phyloP scores from a whole-genome alignment of 208 protist genomes.

The Herpetomonas tarakana region DNA sequence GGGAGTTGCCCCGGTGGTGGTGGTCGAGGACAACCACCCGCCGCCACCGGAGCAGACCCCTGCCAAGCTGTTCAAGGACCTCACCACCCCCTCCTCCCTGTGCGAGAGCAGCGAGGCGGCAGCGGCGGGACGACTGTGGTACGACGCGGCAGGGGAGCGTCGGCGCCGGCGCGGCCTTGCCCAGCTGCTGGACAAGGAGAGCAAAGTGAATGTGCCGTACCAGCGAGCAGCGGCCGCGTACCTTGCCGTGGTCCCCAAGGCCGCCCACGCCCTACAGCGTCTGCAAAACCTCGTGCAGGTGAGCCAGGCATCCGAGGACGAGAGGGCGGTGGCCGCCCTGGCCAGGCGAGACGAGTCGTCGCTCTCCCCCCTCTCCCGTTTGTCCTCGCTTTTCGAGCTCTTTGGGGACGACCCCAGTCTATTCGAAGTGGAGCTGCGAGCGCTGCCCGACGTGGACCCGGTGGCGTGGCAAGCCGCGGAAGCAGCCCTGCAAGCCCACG shows the following conservation, averaged over 20 bases:
- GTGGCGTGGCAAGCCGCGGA: slow-evolving; percentile 15
- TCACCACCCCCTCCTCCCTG: slow-evolving; percentile 1
- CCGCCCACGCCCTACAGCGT: slow-evolving; percentile 26
- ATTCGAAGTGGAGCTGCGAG: slow-evolving; percentile 16
- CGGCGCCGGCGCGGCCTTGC: slow-evolving; percentile 21
- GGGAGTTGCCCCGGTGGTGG: not conserved
- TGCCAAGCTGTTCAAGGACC: not conserved
- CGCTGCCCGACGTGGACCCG: slow-evolving; percentile 19
- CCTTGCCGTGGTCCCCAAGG: slow-evolving; percentile 12
- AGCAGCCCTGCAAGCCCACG: slow-evolving; percentile 8
- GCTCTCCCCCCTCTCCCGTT: too few relatives aligned
- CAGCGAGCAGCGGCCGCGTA: slow-evolving; percentile 23
- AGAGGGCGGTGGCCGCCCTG: too few relatives aligned
- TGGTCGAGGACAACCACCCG: not conserved
- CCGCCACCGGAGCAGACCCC: not conserved
- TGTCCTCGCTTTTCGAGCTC: too few relatives aligned
- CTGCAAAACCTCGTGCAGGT: slow-evolving; percentile 19
- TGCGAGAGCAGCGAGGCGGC: slow-evolving; percentile 6
- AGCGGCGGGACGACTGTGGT: slow-evolving; percentile 34
- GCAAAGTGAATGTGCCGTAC: slow-evolving; percentile 42
- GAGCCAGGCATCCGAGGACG: too few relatives aligned
- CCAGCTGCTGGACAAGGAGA: slow-evolving; percentile 23
- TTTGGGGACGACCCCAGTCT: too few relatives aligned
- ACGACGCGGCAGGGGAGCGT: slow-evolving; percentile 21
- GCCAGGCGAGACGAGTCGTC: too few relatives aligned